Evolutionary conservation across 2,329 filamentous ascomycete genomes (phyloP), one percentile per base, ranked within the genome.

Genomic region (Neopestalotiopsis rosae): DNA sequence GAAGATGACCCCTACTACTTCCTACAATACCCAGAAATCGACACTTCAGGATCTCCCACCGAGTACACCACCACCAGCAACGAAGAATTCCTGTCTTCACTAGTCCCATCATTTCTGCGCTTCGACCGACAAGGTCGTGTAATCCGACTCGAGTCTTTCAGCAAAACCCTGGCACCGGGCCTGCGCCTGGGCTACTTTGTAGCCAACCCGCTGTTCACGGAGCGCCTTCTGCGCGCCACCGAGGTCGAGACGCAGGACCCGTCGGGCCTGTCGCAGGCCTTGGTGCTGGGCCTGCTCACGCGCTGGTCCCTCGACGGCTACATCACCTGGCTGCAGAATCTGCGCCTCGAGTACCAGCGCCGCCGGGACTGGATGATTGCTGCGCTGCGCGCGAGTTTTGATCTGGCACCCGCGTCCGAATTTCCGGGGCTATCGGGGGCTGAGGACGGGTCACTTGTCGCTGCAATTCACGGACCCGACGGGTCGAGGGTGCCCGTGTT

Each of bases 1-100:
- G 91, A 92, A 79, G 91, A 92, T 74, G 91, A 92, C 72, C 91
- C 90, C 4, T 92, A 92, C 81, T 92, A 91, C 79, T 92, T 91
- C 82, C 83, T 92, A 52, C 90, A 92, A 74, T 87, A 88, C 85
- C 85, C 90, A 72, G 57, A 28, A 7, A 28, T 34, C 30, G 42
- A 64, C 32, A 24, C 52, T 7, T 3, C 42, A 13, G 49, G 20
- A 7, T 10, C n/a, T 10, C 20, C 56, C 1, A 20, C 38, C 13
- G 34, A 62, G 13, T 61, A 38, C 49, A 38, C 68, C 34, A 2
- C 28, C 12, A 14, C 10, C 5, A 42, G 66, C 49, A 58, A 59
- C 56, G 63, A 59, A 7, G 67, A 68, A 0, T 68, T 65, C 49
- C 14, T 68, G 5, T 34, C 61, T 10, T 65, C 67, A 17, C 85